A percentile compares a stretch with the other conserved stretches of the same genome.
Evolutionary conservation across 306 rosid species (phyloP).

Genomic region (Fragaria iinumae): DNA sequence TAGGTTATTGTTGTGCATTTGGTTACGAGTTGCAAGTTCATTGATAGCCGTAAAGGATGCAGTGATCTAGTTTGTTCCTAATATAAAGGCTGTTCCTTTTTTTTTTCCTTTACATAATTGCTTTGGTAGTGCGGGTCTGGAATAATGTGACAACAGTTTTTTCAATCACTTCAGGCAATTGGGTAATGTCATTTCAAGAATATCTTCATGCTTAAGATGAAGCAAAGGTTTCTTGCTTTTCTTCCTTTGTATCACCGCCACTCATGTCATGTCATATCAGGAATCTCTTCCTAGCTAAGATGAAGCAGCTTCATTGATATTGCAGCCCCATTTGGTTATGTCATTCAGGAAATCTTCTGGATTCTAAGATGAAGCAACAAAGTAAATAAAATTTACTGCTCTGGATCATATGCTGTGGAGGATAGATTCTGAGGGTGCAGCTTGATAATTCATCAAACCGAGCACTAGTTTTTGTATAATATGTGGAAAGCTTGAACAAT

Average conservation of each 20-base stretch:
- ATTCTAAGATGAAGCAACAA: neutral
- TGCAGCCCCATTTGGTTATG: neutral
- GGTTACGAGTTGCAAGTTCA: neutral
- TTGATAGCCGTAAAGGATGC: neutral
- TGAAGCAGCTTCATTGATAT: neutral
- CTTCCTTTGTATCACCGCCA: neutral
- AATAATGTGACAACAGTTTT: neutral
- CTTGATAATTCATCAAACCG: neutral
- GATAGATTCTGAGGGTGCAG: neutral
- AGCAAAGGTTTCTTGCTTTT: conserved; percentile 6
- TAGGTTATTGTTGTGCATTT: neutral
- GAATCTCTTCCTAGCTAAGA: neutral
- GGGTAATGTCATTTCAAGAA: neutral
- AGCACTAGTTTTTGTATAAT: neutral
- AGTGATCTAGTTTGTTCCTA: neutral
- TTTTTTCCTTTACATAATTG: neutral
- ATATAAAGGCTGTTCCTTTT: neutral
- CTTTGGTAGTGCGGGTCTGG: neutral
- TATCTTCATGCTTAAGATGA: neutral
- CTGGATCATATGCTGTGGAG: neutral
- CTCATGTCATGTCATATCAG: neutral
- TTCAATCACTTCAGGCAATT: neutral
- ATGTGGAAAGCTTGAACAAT: neutral
- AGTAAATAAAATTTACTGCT: neutral
- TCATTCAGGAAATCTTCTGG: neutral